These are phyloP conservation scores for Tardiomyces blankii DNA, from an alignment of 1,139 yeast species.

Conservation along the genomic window DNA sequence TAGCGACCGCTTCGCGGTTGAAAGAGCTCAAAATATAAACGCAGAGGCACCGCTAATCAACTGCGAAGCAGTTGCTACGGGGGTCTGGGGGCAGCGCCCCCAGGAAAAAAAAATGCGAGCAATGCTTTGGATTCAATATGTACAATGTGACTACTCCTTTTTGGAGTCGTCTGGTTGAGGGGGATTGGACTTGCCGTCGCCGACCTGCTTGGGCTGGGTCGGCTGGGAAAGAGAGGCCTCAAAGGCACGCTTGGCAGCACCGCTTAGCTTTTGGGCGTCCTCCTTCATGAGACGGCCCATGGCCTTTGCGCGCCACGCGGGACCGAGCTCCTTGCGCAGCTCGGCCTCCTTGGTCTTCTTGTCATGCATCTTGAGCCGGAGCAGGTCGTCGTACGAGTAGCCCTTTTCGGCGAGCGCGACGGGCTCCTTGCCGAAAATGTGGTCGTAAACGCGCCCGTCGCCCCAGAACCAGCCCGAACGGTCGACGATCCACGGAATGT, in stretches of 20 bases:
- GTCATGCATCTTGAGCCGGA: conserved; percentile 20
- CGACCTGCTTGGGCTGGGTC: too few relatives aligned
- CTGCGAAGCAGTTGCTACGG: too few relatives aligned
- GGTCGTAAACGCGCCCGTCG: conserved; percentile 78
- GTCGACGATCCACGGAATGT: conserved; percentile 67
- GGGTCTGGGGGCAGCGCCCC: too few relatives aligned
- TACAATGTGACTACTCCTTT: too few relatives aligned
- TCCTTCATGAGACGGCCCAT: conserved; percentile 25
- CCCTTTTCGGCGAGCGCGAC: conserved; percentile 70
- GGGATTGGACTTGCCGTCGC: too few relatives aligned
- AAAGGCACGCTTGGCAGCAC: conserved; percentile 1
- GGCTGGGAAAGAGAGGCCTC: neutral
- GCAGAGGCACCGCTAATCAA: too few relatives aligned
- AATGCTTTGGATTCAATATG: neutral
- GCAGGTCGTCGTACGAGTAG: conserved; percentile 48
- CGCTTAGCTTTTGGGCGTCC: conserved; percentile 15
- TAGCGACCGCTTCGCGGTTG: too few relatives aligned
- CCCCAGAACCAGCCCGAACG: conserved; percentile 88
- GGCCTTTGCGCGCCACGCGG: conserved; percentile 28
- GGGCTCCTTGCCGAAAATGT: conserved; percentile 66
- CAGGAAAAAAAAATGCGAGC: neutral
- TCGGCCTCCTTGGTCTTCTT: conserved; percentile 22
- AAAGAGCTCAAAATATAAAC: too few relatives aligned
- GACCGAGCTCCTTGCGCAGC: conserved; percentile 27
- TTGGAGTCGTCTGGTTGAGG: too few relatives aligned